Evolutionary conservation across 176 grass and related monocot genomes (phyloP).

Genomic region (Eleusine coracana): DNA sequence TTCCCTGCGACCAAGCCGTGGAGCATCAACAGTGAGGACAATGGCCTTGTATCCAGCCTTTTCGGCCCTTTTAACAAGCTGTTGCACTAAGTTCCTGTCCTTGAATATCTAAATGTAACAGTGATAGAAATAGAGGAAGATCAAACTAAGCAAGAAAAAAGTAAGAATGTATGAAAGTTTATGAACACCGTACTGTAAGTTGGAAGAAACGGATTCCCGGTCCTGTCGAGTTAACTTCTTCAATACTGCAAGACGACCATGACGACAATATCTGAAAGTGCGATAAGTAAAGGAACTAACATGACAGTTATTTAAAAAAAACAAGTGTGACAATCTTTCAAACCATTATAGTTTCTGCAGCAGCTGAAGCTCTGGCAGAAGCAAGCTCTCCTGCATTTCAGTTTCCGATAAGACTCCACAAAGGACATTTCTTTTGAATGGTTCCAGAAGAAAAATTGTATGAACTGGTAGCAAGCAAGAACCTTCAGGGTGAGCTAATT

Average conservation of each 20-base stretch:
- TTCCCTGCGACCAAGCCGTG: slow-evolving; percentile 84
- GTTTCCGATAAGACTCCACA: slow-evolving; percentile 3
- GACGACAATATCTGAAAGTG: slow-evolving; percentile 77
- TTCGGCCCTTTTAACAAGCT: slow-evolving; percentile 78
- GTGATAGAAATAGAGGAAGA: neutral
- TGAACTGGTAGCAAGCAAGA: neutral
- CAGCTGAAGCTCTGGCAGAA: slow-evolving; percentile 74
- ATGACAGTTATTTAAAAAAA: neutral
- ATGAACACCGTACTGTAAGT: slow-evolving; percentile 61
- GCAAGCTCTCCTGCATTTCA: slow-evolving; percentile 79
- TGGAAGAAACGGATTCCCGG: slow-evolving; percentile 90
- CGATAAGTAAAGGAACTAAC: neutral
- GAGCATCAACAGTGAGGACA: slow-evolving; percentile 77
- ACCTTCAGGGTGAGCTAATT: slow-evolving; percentile 95
- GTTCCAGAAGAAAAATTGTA: neutral
- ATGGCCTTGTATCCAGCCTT: slow-evolving; percentile 85
- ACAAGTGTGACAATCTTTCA: neutral
- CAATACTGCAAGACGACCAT: slow-evolving; percentile 78
- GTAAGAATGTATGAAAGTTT: neutral
- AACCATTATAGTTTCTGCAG: slow-evolving; percentile 90
- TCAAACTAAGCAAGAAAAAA: neutral
- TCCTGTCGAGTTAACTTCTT: slow-evolving; percentile 82
- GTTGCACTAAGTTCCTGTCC: slow-evolving; percentile 69
- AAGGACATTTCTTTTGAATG: neutral
- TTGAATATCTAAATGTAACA: slow-evolving; percentile 67